Conservation (phyloP, 2,329 filamentous ascomycete species). For the Diaporthe vaccinii region DNA sequence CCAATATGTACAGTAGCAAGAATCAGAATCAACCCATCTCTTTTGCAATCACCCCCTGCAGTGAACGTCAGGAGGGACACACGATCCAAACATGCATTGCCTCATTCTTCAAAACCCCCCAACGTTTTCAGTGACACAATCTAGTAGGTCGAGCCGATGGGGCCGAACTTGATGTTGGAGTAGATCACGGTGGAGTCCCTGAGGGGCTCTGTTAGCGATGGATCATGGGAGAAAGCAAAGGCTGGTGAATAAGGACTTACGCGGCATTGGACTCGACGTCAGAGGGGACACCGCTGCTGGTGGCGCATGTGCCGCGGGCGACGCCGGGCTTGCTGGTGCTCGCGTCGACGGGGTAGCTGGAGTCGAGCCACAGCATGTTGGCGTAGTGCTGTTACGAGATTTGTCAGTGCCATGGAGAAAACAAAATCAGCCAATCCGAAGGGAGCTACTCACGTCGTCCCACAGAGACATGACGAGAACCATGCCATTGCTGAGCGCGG, state of each 20-base stretch:
- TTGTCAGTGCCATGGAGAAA: no score
- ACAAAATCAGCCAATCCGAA: no score
- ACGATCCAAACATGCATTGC: background rate
- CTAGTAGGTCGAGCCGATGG: conserved; percentile 43
- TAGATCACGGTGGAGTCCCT: conserved; percentile 48
- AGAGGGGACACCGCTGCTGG: conserved; percentile 54
- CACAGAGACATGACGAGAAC: conserved; percentile 73
- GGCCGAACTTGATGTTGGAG: conserved; percentile 45
- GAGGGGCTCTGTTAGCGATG: background rate
- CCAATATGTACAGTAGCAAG: conserved; percentile 31
- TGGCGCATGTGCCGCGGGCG: conserved; percentile 58
- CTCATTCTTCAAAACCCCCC: background rate
- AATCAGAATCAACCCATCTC: background rate
- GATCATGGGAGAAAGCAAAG: conserved; percentile 53
- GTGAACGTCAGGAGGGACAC: no score
- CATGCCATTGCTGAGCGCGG: conserved; percentile 67
- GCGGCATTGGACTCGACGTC: conserved; percentile 51
- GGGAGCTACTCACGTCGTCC: conserved; percentile 61
- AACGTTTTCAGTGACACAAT: background rate
- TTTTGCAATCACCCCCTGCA: background rate
- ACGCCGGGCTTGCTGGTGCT: conserved; percentile 54
- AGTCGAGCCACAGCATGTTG: conserved; percentile 75
- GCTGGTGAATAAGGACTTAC: conserved; percentile 48
- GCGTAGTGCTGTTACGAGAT: conserved; percentile 58
- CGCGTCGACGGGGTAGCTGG: conserved; percentile 62